Evolutionary conservation across 805 yeast species (phyloP), one percentile per base, ranked within the genome.

Genomic region (Wickerhamomyces ciferrii): DNA sequence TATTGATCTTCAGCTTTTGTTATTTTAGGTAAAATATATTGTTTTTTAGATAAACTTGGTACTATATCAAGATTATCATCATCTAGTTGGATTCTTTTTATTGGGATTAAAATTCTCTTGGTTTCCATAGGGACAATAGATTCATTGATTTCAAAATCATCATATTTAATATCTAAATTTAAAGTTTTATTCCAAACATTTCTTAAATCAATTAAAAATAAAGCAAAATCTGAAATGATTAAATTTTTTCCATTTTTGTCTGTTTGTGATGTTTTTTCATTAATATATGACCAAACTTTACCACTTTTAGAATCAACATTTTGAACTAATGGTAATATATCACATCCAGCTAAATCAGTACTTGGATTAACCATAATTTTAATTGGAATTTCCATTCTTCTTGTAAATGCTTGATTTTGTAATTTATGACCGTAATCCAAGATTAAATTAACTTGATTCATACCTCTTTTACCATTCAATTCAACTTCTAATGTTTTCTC

Each of bases 181-280:
- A 79, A 63, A 25, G 75, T 74, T 42, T 82, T 83, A 7, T 76
- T 72, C 94, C 96, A 91, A 2, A 86, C 74, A 61, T 94, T 92
- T 52, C 89, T 75, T 47, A 94, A 65, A 60, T 94, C 98, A 14
- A 92, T 57, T 1, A 88, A 72, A 45, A 86, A 66, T 41, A 85
- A 65, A 51, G 84, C 82, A 61, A 75, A 87, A 42, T 79, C 81
- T 3, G 77, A 66, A 36, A 50, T 36, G 8, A 49, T 43, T 18
- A 37, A 17, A 14, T 45, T 36, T 14, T 40, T 37, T 4, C 17
- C 19, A n/a, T n/a, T n/a, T n/a, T n/a, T n/a, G n/a, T n/a, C n/a
- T n/a, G n/a, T n/a, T n/a, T n/a, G n/a, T n/a, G n/a, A n/a, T n/a
- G n/a, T n/a, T n/a, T n/a, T n/a, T 1, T 36, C 29, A 35, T 59